Evolutionary conservation across 2,329 filamentous ascomycete genomes (phyloP).

Genomic region (Pseudopithomyces maydicus): DNA sequence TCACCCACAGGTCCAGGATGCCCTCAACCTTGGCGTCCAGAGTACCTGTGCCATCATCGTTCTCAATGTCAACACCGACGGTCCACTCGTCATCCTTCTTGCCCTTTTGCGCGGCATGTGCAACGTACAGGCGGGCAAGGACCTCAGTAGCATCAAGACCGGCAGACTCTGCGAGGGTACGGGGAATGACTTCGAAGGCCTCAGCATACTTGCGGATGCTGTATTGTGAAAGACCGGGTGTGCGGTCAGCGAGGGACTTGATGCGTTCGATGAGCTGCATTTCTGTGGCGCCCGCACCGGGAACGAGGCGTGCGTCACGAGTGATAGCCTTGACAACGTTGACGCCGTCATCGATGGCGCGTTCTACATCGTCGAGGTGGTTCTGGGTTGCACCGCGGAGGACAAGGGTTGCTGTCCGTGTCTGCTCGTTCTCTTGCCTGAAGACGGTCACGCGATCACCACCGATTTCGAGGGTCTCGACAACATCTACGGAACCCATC

Average conservation of each 20-base stretch:
- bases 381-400: slow-evolving; percentile 96
- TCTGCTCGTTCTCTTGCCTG: slow-evolving; percentile 91
- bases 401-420: slow-evolving; percentile 91
- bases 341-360: slow-evolving; percentile 95
- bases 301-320: slow-evolving; percentile 86
- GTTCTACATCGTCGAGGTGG: slow-evolving; percentile 95
- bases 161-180: slow-evolving; percentile 91
- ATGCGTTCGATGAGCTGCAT: slow-evolving; percentile 92
- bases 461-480: slow-evolving; percentile 97
- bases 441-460: slow-evolving; percentile 98
- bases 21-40: slow-evolving; percentile 86
- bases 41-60: slow-evolving; percentile 77
- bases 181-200: slow-evolving; percentile 95
- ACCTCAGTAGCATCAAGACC: slow-evolving; percentile 98
- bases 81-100: slow-evolving; percentile 77
- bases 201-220: slow-evolving; percentile 97
- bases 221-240: slow-evolving; percentile 89
- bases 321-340: slow-evolving; percentile 99
- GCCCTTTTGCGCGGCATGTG: slow-evolving; percentile 69
- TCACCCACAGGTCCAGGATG: slow-evolving; percentile 88
- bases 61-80: slow-evolving; percentile 93
- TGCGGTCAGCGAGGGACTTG: slow-evolving; percentile 88
- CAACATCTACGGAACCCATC: slow-evolving; percentile 92
- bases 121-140: slow-evolving; percentile 87
- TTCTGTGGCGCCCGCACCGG: slow-evolving; percentile 92